phyloP scores from a whole-genome alignment of 768 basidiomycete species.

The Amanita exitialis region DNA sequence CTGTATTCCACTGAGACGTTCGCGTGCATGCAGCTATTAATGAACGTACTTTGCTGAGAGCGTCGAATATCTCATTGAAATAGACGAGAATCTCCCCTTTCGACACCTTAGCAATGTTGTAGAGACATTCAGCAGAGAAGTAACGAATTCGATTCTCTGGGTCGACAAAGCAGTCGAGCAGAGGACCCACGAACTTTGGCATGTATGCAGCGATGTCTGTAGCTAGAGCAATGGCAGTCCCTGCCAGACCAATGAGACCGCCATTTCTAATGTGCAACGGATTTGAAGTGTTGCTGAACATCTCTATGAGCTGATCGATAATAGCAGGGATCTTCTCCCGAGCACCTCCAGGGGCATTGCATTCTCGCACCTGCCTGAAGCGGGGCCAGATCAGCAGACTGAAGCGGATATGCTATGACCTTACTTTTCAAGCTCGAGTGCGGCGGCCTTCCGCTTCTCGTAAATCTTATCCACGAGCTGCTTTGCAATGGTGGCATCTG shows the following conservation, averaged over 20 bases:
- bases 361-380: constrained; percentile 75
- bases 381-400: constrained; percentile 1
- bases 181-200: constrained; percentile 82
- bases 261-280: constrained; percentile 88
- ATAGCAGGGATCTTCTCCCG: constrained; percentile 75
- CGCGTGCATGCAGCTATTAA: constrained; percentile 2
- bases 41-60: constrained; percentile 78
- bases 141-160: constrained; percentile 92
- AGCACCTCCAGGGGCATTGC: constrained; percentile 65
- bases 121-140: constrained; percentile 95
- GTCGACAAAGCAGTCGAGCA: constrained; percentile 89
- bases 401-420: constrained; percentile 9
- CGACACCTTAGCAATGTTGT: constrained; percentile 96
- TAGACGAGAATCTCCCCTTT: constrained; percentile 95
- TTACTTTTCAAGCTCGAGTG: constrained; percentile 92
- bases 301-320: constrained; percentile 89
- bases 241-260: constrained; percentile 91
- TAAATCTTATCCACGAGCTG: constrained; percentile 91
- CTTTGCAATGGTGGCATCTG: constrained; percentile 68
- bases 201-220: constrained; percentile 92
- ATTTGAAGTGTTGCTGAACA: constrained; percentile 79
- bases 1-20: constrained; percentile 28
- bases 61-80: constrained; percentile 98
- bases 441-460: constrained; percentile 93
- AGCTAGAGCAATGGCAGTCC: constrained; percentile 92